Base-by-base conservation (phyloP, 2,329 filamentous ascomycete species). In the Fusarium longipes region DNA sequence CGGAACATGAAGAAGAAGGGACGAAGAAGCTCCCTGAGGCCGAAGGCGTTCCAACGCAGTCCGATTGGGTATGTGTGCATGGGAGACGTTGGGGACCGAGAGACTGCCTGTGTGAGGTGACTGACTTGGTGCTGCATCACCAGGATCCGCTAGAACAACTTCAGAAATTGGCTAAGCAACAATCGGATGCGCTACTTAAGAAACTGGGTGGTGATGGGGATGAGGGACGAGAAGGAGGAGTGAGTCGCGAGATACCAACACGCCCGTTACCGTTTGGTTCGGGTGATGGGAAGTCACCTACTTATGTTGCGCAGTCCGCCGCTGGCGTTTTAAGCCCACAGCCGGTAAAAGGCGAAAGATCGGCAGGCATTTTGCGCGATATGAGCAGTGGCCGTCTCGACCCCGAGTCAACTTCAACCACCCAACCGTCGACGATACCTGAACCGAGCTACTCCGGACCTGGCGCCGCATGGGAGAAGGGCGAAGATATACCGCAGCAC, bases 1-100 rank as follows among this genome's bases (percentile, higher is more conserved):
- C 76, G 44, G 78, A 78, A 53, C 70, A 77, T 56, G 77, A 75
- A 66, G 82, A 82, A 25, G 86, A 87, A 56, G 82, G 87, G 49
- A 79, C 82, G 66, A 84, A 84, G 65, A 82, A 84, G 73, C 83
- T 97, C 70, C 93, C 93, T 64, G 82, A 83, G 68, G 93, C 94
- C 48, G 87, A 92, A 76, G 94, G 93, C 50, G 93, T 97, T 67
- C 93, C 94, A 65, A 84, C 88, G 78, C 94, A 97, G 85, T 86
- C 88, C 76, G 93, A 97, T 79, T 97, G 95, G 95, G 93, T 97
- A 93, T 91, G 93, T 93, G 84, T 84, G 80, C 84, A 86, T 75
- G 84, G 84, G 65, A 77, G 76, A 65, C 73, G 75, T 68, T 87
- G 83, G 81, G 76, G 71, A 63, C 81, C 81, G 65, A 77, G 79